A percentile compares a stretch with the other conserved stretches of the same genome.
Conservation (phyloP, 345 rosid species). For the Euphorbia pulcherrima region DNA sequence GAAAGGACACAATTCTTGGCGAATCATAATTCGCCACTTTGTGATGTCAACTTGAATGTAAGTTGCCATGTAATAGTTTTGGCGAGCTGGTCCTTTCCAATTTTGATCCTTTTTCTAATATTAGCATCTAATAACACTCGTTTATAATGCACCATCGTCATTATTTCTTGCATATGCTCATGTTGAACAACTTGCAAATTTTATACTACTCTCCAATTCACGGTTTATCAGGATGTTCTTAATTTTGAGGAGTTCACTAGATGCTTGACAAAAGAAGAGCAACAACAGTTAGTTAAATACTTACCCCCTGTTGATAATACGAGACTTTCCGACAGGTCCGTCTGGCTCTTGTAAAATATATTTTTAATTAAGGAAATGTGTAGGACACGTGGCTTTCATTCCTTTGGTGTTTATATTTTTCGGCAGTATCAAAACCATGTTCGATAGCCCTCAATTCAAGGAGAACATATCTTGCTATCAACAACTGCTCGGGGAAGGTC, state of each 20-base stretch:
- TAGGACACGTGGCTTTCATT: too few species aligned
- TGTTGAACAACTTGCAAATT: background rate
- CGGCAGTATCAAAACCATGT: conserved; percentile 73
- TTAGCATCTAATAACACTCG: background rate
- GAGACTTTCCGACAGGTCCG: conserved; percentile 60
- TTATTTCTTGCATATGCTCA: background rate
- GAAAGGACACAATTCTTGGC: conserved; percentile 59
- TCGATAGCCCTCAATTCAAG: conserved; percentile 76
- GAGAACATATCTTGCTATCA: conserved; percentile 68
- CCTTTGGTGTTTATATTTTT: too few species aligned
- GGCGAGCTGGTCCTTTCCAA: background rate
- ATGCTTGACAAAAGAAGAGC: conserved; percentile 73
- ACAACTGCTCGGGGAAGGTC: conserved; percentile 70
- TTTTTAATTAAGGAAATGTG: too few species aligned
- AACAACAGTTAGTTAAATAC: conserved; percentile 61
- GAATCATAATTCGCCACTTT: conserved; percentile 57
- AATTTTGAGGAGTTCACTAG: conserved; percentile 69
- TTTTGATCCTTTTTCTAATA: background rate
- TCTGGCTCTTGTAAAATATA: too few species aligned
- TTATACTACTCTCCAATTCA: conserved; percentile 9
- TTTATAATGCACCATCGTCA: background rate
- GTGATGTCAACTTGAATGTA: conserved; percentile 71
- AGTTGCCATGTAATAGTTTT: conserved; percentile 22
- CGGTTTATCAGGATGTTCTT: conserved; percentile 59
- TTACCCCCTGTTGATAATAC: conserved; percentile 61